phyloP scores from a whole-genome alignment of 805 yeast species.

The Candida qinlingensis region DNA sequence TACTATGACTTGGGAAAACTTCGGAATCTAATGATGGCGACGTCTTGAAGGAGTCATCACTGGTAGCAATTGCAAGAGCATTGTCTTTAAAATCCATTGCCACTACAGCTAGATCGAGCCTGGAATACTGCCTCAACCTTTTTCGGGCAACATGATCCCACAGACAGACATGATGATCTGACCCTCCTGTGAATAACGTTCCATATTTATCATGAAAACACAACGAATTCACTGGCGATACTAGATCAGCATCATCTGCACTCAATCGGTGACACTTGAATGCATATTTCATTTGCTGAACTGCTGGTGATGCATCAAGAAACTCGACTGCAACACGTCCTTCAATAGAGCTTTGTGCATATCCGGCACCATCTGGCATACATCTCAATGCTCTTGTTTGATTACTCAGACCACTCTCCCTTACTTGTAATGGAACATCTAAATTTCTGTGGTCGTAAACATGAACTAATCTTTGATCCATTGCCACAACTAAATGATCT shows the following conservation, averaged over 20 bases:
- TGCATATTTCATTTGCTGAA: conserved; percentile 52
- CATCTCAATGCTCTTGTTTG: conserved; percentile 55
- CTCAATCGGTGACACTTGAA: conserved; percentile 73
- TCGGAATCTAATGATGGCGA: conserved; percentile 21
- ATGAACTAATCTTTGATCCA: conserved; percentile 47
- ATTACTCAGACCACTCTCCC: conserved; percentile 63
- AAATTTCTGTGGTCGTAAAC: conserved; percentile 52
- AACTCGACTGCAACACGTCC: conserved; percentile 77
- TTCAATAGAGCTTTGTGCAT: conserved; percentile 69
- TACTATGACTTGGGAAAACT: conserved; percentile 8
- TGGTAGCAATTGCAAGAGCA: conserved; percentile 39
- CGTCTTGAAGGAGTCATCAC: conserved; percentile 45
- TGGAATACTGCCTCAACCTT: conserved; percentile 67
- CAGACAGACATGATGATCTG: conserved; percentile 81
- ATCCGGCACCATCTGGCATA: conserved; percentile 52
- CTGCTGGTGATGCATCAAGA: conserved; percentile 43
- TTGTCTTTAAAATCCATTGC: conserved; percentile 32
- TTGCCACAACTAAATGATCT: conserved; percentile 44
- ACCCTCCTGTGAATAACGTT: conserved; percentile 83
- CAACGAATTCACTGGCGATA: conserved; percentile 74
- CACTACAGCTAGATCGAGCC: conserved; percentile 40
- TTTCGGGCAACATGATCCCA: conserved; percentile 88
- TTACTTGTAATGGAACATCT: conserved; percentile 38
- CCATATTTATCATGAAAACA: conserved; percentile 73
- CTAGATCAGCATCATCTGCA: conserved; percentile 45